A percentile compares a stretch with the other conserved stretches of the same genome.
phyloP scores from a whole-genome alignment of 164 flowering plant genomes.

The Tetracentron sinense region DNA sequence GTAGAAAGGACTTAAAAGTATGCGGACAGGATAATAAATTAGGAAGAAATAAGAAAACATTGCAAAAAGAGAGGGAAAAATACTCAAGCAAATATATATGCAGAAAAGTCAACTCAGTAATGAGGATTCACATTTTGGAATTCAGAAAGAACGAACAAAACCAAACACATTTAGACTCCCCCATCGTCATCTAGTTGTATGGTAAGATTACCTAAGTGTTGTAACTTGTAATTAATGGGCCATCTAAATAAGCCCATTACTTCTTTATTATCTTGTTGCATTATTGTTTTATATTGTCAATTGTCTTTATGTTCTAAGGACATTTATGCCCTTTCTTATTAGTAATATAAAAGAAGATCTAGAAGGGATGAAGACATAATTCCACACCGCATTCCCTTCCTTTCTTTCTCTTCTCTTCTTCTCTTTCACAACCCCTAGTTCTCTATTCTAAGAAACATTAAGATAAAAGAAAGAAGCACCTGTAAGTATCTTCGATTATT shows the following conservation, averaged over 20 bases:
- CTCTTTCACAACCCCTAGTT: neutral
- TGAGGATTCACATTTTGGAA: neutral
- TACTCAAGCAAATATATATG: neutral
- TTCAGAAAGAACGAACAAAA: neutral
- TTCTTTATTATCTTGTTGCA: no score
- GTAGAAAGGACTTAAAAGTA: neutral
- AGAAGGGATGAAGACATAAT: no score
- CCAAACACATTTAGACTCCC: neutral
- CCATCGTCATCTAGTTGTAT: neutral
- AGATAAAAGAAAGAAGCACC: conserved; percentile 34
- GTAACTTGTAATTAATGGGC: no score
- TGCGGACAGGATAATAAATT: neutral
- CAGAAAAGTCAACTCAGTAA: no score
- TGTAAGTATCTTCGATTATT: conserved; percentile 87
- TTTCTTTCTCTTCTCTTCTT: no score
- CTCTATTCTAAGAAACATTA: neutral
- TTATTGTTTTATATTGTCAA: no score
- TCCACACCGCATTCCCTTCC: no score
- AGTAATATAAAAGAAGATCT: no score
- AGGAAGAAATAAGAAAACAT: neutral
- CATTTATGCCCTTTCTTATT: no score
- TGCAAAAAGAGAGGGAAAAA: neutral
- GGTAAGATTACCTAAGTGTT: no score
- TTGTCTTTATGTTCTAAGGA: no score
- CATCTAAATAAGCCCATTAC: no score